A percentile compares a stretch with the other conserved stretches of the same genome.
Evolutionary conservation across 306 rosid species (phyloP).

Genomic region (Carpinus fangiana): DNA sequence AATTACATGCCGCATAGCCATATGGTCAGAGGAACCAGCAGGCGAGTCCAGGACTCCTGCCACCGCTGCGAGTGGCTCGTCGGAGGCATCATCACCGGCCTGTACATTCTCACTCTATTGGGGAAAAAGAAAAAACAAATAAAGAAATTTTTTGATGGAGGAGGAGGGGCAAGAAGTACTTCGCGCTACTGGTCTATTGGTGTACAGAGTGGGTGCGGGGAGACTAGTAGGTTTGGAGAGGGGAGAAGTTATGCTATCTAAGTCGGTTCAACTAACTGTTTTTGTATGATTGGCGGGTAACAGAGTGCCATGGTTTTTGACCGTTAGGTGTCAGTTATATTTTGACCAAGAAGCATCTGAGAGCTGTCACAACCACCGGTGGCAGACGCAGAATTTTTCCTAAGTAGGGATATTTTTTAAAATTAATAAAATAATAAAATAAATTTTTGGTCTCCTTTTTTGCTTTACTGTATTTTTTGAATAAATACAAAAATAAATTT

Average conservation of each 20-base stretch:
- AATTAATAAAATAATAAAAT: no score
- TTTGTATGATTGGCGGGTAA: slow-evolving; percentile 31
- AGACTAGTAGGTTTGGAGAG: slow-evolving; percentile 42
- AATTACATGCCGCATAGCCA: slow-evolving; percentile 83
- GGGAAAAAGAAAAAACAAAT: neutral
- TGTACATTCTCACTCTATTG: slow-evolving; percentile 24
- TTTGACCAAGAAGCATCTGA: neutral
- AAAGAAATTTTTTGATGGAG: neutral
- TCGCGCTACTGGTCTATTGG: neutral
- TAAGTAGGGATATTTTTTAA: no score
- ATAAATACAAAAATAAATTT: no score
- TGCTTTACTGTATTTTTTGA: no score
- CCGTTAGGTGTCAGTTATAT: slow-evolving; percentile 31
- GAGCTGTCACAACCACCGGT: neutral
- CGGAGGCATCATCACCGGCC: slow-evolving; percentile 22
- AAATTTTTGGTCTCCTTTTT: no score
- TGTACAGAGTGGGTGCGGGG: neutral
- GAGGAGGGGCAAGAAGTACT: neutral
- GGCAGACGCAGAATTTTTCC: no score
- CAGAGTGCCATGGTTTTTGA: slow-evolving; percentile 34
- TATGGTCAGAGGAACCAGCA: slow-evolving; percentile 47
- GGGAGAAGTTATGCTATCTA: neutral
- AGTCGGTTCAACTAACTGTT: slow-evolving; percentile 33
- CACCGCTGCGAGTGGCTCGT: slow-evolving; percentile 24
- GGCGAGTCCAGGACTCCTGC: slow-evolving; percentile 38